Evolutionary conservation across 75 land plant species (phyloP).

Genomic region (Ceratopteris richardii): DNA sequence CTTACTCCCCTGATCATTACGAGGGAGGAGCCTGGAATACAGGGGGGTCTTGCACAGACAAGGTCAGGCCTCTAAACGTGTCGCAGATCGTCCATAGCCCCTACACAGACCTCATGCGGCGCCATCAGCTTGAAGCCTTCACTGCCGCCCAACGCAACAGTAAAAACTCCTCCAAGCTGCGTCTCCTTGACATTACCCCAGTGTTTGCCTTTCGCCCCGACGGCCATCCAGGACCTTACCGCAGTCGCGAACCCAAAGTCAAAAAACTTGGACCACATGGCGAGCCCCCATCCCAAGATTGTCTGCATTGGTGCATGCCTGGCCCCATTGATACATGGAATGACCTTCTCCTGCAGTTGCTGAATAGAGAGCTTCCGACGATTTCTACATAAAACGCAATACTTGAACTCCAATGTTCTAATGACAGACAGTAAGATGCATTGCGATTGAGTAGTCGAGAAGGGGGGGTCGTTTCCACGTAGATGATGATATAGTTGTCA

Average conservation of each 20-base stretch:
- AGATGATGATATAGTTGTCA: too few relatives aligned
- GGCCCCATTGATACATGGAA: conserved; percentile 98
- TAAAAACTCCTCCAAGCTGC: conserved; percentile 34
- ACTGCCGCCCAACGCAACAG: conserved; percentile 26
- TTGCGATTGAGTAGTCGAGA: too few relatives aligned
- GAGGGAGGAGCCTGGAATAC: conserved; percentile 92
- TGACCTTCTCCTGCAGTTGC: conserved; percentile 61
- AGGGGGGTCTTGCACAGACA: conserved; percentile 94
- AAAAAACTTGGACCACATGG: conserved; percentile 60
- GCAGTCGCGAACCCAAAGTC: conserved; percentile 63
- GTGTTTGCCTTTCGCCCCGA: conserved; percentile 63
- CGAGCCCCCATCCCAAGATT: conserved; percentile 82
- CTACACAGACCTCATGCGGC: conserved; percentile 52
- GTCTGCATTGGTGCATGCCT: conserved; percentile 99
- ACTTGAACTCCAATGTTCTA: too few relatives aligned
- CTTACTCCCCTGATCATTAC: conserved; percentile 87
- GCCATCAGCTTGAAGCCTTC: conserved; percentile 54
- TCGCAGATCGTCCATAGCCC: conserved; percentile 34
- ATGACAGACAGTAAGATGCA: too few relatives aligned
- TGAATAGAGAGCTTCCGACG: too few relatives aligned
- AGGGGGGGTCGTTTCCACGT: too few relatives aligned
- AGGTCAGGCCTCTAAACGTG: conserved; percentile 45
- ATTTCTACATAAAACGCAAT: too few relatives aligned
- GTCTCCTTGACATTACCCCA: conserved; percentile 61
- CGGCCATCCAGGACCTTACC: conserved; percentile 93